A percentile compares a stretch with the other conserved stretches of the same genome.
Evolutionary conservation across 345 rosid species (phyloP).

Genomic region (Heritiera fomes): DNA sequence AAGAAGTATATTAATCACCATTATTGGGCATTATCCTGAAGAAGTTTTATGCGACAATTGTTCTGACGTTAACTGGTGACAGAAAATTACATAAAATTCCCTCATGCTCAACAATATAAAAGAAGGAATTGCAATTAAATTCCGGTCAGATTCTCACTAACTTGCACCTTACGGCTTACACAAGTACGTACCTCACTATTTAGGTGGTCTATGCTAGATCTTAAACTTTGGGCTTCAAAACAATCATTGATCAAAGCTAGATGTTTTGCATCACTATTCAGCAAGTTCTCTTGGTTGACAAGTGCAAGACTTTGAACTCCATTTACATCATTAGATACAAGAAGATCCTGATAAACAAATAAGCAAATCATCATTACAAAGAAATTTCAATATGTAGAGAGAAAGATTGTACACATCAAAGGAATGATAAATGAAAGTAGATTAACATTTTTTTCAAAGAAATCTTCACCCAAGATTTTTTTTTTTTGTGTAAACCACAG

Average conservation of each 20-base stretch:
- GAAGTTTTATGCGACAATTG: not conserved
- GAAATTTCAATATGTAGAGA: slow-evolving; percentile 5
- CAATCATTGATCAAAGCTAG: slow-evolving; percentile 54
- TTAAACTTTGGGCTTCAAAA: slow-evolving; percentile 66
- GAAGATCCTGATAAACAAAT: slow-evolving; percentile 51
- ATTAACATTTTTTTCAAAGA: not conserved
- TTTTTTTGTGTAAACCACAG: too few relatives aligned
- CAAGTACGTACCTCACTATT: slow-evolving; percentile 68
- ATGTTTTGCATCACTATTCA: slow-evolving; percentile 46
- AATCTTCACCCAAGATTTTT: not conserved
- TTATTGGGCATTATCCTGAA: not conserved
- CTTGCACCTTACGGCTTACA: slow-evolving; percentile 5
- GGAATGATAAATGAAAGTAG: not conserved
- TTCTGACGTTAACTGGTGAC: not conserved
- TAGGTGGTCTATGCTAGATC: slow-evolving; percentile 88
- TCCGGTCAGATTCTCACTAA: slow-evolving; percentile 8
- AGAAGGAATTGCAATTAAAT: slow-evolving; percentile 1
- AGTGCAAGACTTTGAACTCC: slow-evolving; percentile 42
- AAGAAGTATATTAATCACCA: slow-evolving; percentile 20
- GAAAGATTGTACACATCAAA: slow-evolving; percentile 2
- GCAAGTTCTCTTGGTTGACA: slow-evolving; percentile 37
- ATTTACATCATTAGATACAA: slow-evolving; percentile 39
- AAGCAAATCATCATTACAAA: slow-evolving; percentile 25
- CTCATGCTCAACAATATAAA: slow-evolving; percentile 15
- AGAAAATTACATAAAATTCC: not conserved